phyloP scores from a whole-genome alignment of 345 rosid species.

The Arabidopsis thaliana region TAIR10.1 NC_003076.8:6911501-6912000 shows the following conservation, averaged over 20 bases:
- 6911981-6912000: no score
- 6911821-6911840: constrained; percentile 94
- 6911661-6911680: constrained; percentile 1
- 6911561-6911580: constrained; percentile 69
- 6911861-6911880: constrained; percentile 84
- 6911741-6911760: constrained; percentile 91
- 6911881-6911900: constrained; percentile 89
- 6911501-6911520: constrained; percentile 93
- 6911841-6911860: constrained; percentile 89
- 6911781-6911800: constrained; percentile 99
- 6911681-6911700: not conserved
- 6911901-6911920: constrained; percentile 38
- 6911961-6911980: no score
- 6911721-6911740: constrained; percentile 87
- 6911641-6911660: not conserved
- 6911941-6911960: no score
- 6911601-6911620: constrained; percentile 50
- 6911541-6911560: constrained; percentile 97
- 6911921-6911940: constrained; percentile 28
- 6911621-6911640: constrained; percentile 9
- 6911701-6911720: constrained; percentile 18
- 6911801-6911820: constrained; percentile 89
- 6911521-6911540: constrained; percentile 68
- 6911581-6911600: constrained; percentile 82
- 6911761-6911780: constrained; percentile 89